Percentiles rank a stretch among this genome's conserved stretches.
These are phyloP conservation scores for Erucastrum elatum DNA, from an alignment of 345 rosid species.

Conservation along the genomic window DNA sequence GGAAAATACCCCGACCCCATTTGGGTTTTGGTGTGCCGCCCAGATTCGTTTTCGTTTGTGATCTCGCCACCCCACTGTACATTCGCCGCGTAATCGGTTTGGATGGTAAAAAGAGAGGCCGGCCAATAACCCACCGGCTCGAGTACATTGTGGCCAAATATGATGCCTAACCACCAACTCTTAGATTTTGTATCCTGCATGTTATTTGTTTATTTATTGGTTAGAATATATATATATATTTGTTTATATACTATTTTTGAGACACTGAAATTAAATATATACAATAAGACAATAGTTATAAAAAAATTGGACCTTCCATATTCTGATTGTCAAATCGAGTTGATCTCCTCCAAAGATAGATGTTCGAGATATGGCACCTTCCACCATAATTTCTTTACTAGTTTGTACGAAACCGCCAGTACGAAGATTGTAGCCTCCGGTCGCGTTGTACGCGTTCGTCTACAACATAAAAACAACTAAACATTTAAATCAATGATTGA, in stretches of 20 bases:
- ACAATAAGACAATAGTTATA: neutral
- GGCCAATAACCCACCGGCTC: neutral
- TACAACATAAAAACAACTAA: too few relatives aligned
- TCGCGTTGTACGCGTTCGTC: too few relatives aligned
- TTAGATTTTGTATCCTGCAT: neutral
- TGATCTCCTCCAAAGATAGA: neutral
- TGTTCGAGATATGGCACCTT: neutral
- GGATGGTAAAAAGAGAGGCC: neutral
- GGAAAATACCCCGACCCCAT: neutral
- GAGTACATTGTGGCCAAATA: neutral
- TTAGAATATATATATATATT: neutral
- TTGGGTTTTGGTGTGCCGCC: neutral
- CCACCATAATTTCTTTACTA: too few relatives aligned
- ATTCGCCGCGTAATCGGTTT: neutral
- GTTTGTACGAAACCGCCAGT: too few relatives aligned
- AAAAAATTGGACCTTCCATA: neutral
- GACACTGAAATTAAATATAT: neutral
- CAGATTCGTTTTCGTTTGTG: neutral
- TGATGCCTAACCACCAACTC: neutral
- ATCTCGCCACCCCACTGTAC: neutral
- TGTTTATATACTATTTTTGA: neutral
- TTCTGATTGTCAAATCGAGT: neutral
- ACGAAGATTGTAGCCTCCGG: too few relatives aligned
- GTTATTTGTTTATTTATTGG: neutral
- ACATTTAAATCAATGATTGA: too few relatives aligned